phyloP scores from a whole-genome alignment of 148 eudicot species.

The Rhododendron vialii region DNA sequence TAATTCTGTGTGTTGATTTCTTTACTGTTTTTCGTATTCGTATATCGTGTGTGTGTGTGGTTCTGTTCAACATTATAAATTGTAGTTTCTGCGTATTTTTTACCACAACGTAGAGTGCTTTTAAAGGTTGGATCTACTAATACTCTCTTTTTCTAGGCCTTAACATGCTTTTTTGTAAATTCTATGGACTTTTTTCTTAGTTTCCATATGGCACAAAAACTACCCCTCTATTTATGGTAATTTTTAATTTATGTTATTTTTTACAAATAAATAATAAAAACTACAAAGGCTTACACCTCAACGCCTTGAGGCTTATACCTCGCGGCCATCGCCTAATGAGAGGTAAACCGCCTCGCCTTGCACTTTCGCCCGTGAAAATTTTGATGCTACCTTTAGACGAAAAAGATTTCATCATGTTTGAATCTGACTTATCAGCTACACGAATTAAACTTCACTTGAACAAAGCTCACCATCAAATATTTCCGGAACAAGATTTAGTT shows the following conservation, averaged over 20 bases:
- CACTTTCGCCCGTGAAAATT: not conserved
- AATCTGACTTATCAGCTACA: not conserved
- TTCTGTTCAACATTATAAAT: too few relatives aligned
- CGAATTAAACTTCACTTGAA: not conserved
- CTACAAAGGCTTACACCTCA: not conserved
- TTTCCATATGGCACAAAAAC: not conserved
- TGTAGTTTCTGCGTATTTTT: not conserved
- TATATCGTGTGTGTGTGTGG: too few relatives aligned
- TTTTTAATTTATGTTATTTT: too few relatives aligned
- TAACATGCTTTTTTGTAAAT: not conserved
- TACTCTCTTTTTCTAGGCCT: not conserved
- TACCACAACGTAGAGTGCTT: too few relatives aligned
- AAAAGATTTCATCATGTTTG: not conserved
- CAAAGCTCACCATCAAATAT: not conserved
- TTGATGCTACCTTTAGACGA: not conserved
- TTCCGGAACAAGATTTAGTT: not conserved
- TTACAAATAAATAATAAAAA: too few relatives aligned
- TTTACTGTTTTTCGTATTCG: too few relatives aligned
- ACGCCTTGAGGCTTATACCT: not conserved
- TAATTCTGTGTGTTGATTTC: too few relatives aligned
- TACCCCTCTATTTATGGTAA: not conserved
- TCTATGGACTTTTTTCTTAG: not conserved
- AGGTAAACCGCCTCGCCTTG: not conserved
- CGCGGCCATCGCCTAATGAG: not conserved
- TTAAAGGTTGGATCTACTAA: not conserved